Base-by-base conservation (phyloP, 768 basidiomycete species). In the Imleria badia region DNA sequence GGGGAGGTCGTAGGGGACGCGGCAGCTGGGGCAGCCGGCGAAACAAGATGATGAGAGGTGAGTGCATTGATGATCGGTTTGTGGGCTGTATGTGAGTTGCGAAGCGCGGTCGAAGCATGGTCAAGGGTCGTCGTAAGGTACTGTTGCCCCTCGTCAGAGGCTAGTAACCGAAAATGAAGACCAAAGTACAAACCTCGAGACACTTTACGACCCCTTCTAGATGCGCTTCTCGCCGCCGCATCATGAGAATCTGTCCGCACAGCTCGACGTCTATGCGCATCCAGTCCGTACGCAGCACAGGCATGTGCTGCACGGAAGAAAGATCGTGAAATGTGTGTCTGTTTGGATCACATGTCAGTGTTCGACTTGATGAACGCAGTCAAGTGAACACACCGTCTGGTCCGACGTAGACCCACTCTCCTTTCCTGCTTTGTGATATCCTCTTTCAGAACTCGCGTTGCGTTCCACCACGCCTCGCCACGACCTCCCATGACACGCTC, bases 201-300 rank as follows among this genome's bases (percentile, higher is more conserved):
- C 82, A 84, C 17, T 77, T 73, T 13, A 85, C 64, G 30, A 89
- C 82, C 63, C 87, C 86, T 50, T 73, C 75, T 34, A 92, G 73
- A 67, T 91, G 89, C 54, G 76, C 74, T 65, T 86, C 84, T 61
- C 89, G 78, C 40, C 89, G 74, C 33, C 73, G 74, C 82, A 90
- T 82, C 59, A 86, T 79, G 20, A 92, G 74, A 44, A 88, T 66
- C 64, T 91, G 86, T 5, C 86, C 87, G 63, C 86, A 86, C 15
- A 92, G 75, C 61, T 87, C 88, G 35, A 91, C 90, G 61, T 92
- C 90, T 39, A 89, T 82, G 46, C 78, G 80, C 87, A 92, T 88
- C 61, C 80, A 76, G 51, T 90, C 86, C 8, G 77, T 56, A 3
- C 78, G 76, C 40, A 89, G 67, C 12, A 85, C 72, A 34, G 73